A percentile compares a stretch with the other conserved stretches of the same genome.
These are phyloP conservation scores for Hamamelis virginiana DNA, from an alignment of 164 flowering plant genomes.

Conservation along the genomic window DNA sequence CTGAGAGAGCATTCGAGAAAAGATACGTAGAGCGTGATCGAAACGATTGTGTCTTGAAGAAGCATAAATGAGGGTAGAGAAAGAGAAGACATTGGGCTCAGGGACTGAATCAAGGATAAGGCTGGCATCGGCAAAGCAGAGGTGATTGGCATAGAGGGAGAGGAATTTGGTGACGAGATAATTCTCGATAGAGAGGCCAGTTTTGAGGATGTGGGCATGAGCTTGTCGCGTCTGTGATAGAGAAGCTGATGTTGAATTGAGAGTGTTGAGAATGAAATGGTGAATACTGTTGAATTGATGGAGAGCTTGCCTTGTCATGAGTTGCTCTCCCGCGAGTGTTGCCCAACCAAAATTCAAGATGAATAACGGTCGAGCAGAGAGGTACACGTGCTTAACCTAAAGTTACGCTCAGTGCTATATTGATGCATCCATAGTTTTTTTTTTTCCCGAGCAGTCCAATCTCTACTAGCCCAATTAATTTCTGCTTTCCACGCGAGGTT, in stretches of 20 bases:
- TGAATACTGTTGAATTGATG: slow-evolving; percentile 9
- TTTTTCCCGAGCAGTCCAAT: too few relatives aligned
- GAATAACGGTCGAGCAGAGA: too few relatives aligned
- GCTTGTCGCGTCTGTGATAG: slow-evolving; percentile 41
- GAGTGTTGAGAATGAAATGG: slow-evolving; percentile 21
- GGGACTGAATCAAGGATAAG: slow-evolving; percentile 30
- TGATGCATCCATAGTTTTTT: too few relatives aligned
- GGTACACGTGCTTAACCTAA: too few relatives aligned
- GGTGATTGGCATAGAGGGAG: slow-evolving; percentile 43
- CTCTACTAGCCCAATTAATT: too few relatives aligned
- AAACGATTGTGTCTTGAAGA: slow-evolving; percentile 33
- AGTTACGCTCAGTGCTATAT: too few relatives aligned
- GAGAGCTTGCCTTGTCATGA: slow-evolving; percentile 18
- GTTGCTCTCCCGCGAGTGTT: not conserved
- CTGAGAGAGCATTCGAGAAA: slow-evolving; percentile 36
- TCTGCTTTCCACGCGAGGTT: too few relatives aligned
- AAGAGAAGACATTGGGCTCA: slow-evolving; percentile 33
- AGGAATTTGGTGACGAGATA: slow-evolving; percentile 44
- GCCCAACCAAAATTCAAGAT: too few relatives aligned
- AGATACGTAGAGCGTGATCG: slow-evolving; percentile 22
- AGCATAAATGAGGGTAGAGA: slow-evolving; percentile 51
- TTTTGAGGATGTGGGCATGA: slow-evolving; percentile 53
- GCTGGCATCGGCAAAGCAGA: slow-evolving; percentile 31
- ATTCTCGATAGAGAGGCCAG: slow-evolving; percentile 31
- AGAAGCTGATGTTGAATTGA: slow-evolving; percentile 30